phyloP scores from a whole-genome alignment of 2,329 filamentous ascomycete genomes.

The Chaetomium olivaceum region DNA sequence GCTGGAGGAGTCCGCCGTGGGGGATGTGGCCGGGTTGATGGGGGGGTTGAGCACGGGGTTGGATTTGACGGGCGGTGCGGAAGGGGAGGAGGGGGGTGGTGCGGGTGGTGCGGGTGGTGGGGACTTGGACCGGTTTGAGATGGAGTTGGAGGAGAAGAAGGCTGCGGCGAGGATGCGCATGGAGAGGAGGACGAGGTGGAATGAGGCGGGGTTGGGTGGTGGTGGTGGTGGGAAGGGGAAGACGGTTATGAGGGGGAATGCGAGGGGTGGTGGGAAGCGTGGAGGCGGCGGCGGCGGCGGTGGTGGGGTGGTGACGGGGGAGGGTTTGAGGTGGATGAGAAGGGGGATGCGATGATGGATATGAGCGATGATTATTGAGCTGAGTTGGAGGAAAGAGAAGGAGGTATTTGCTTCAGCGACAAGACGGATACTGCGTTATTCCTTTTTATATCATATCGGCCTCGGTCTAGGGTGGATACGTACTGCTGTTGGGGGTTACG shows the following conservation, averaged over 20 bases:
- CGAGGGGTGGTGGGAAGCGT: slow-evolving; percentile 20
- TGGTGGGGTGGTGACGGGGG: slow-evolving; percentile 30
- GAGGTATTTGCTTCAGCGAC: not conserved
- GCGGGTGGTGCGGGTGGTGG: slow-evolving; percentile 42
- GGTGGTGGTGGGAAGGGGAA: slow-evolving; percentile 44
- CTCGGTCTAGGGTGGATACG: slow-evolving; percentile 1
- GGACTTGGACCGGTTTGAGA: slow-evolving; percentile 52
- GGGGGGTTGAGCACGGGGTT: slow-evolving; percentile 15
- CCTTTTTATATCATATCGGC: slow-evolving; percentile 12
- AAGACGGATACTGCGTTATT: slow-evolving; percentile 17
- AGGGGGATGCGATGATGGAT: slow-evolving; percentile 53
- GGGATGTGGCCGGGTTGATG: slow-evolving; percentile 36
- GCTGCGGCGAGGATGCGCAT: slow-evolving; percentile 44
- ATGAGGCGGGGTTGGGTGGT: slow-evolving; percentile 27
- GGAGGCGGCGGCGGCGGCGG: slow-evolving; percentile 39
- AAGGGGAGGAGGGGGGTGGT: slow-evolving; percentile 47
- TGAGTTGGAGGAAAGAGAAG: not conserved
- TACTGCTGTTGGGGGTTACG: slow-evolving; percentile 6
- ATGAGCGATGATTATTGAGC: slow-evolving; percentile 55
- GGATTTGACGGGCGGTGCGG: slow-evolving; percentile 35
- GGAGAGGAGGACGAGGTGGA: slow-evolving; percentile 25
- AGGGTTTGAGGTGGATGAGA: slow-evolving; percentile 11
- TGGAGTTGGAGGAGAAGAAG: slow-evolving; percentile 51
- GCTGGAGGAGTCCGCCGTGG: slow-evolving; percentile 59
- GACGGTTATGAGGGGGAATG: slow-evolving; percentile 45